Percentiles rank a stretch among this genome's conserved stretches.
Conservation (phyloP, 2,329 filamentous ascomycete species). For the Aureobasidium pullulans region DNA sequence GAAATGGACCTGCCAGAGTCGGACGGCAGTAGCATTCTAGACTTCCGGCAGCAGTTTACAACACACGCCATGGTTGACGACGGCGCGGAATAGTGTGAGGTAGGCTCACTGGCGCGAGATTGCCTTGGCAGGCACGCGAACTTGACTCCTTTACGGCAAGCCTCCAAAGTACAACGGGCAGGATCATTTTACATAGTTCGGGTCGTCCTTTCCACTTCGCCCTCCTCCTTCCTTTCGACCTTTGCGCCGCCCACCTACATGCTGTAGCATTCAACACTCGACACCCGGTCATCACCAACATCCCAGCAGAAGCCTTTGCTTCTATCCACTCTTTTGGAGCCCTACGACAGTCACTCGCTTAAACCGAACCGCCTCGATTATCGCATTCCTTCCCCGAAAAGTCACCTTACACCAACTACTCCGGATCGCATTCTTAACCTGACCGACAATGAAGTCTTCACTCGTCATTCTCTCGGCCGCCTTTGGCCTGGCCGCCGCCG, state of each 20-base stretch:
- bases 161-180: not conserved
- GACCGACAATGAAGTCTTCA: conserved; percentile 29
- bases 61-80: not conserved
- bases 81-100: not conserved
- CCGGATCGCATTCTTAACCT: conserved; percentile 7
- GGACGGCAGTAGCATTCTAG: not conserved
- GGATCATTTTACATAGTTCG: conserved; percentile 11
- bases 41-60: conserved; percentile 7
- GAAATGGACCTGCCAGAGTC: not conserved
- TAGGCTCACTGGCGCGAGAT: conserved; percentile 9
- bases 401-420: not conserved
- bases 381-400: not conserved
- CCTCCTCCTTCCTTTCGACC: not conserved
- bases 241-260: conserved; percentile 3
- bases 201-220: not conserved
- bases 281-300: not conserved
- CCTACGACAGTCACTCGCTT: conserved; percentile 5
- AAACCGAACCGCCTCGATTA: not conserved
- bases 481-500: conserved; percentile 44
- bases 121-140: conserved; percentile 13
- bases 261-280: conserved; percentile 1
- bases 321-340: conserved; percentile 13
- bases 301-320: conserved; percentile 7
- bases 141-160: conserved; percentile 6
- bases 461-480: conserved; percentile 30